Base-by-base conservation (phyloP, 805 yeast species). In the Wickerhamomyces xylosicus region DNA sequence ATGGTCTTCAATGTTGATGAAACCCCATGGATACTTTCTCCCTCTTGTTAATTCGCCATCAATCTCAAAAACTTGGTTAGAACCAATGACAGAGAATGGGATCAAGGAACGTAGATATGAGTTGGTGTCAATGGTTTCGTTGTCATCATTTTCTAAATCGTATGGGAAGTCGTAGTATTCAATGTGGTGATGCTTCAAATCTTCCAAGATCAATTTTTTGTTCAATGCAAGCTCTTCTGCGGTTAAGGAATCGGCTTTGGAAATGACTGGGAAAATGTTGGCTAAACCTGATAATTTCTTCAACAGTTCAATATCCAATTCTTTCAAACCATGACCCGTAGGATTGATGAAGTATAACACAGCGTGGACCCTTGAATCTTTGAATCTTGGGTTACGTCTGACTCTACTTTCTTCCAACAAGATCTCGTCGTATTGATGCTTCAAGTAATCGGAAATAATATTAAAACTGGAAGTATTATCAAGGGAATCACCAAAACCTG, bases 171-270 rank as follows among this genome's bases (percentile, higher is more conserved):
- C 76, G 61, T 75, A 83, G 49, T 79, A 72, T 43, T 90, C 90
- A 54, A 87, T 71, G 37, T 73, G 67, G 59, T 79, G 71, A 55
- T 71, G 66, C 50, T 74, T 75, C 50, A 87, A 74, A 58, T 89
- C 96, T 59, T 83, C 87, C 58, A 69, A 67, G 38, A 84, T 79
- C 53, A 86, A 67, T 50, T 67, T 69, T 57, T 87, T 87, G 64
- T 86, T 86, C 45, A 77, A 59, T 48, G 69, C 69, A 46, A 86
- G 63, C 64, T 87, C 97, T 41, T 76, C 82, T 47, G 74, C 79
- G 10, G 95, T 82, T 50, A 87, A 67, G 16, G 95, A 79, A 60
- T 87, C 97, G 17, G 92, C 73, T 61, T 87, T 87, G 53, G 89
- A 77, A 50, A 87, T 77, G 38, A 87, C 75, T 14, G 97, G 97